phyloP scores from a whole-genome alignment of 78 protist genomes.

The Capsaspora owczarzaki region DNA sequence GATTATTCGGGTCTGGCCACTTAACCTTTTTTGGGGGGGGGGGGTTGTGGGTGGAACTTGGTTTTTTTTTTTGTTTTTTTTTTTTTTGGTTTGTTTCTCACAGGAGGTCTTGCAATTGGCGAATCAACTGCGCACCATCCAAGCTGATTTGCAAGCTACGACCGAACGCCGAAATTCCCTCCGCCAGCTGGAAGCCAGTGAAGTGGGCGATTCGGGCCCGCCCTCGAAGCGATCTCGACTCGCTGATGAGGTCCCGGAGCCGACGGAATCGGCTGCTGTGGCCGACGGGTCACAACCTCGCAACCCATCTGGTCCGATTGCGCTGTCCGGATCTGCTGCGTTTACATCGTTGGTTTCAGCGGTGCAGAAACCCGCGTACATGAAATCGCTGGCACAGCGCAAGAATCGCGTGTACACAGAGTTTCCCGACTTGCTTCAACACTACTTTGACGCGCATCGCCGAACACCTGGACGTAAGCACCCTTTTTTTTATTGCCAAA shows the following conservation, averaged over 20 bases:
- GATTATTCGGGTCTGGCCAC: no score
- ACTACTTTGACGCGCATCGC: background rate
- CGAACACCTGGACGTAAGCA: background rate
- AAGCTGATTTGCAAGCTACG: no score
- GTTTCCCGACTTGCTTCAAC: background rate
- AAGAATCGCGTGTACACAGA: background rate
- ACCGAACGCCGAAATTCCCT: no score
- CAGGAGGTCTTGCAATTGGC: no score
- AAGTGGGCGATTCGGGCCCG: background rate
- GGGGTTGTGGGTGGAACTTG: no score
- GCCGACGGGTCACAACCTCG: background rate
- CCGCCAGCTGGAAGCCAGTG: no score
- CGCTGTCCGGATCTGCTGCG: background rate
- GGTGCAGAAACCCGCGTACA: background rate
- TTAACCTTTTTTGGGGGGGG: no score
- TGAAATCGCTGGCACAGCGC: background rate
- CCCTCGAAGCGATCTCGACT: background rate
- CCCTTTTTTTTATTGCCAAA: background rate
- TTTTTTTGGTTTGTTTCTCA: no score
- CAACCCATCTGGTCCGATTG: background rate
- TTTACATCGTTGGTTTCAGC: background rate
- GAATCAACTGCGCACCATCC: no score
- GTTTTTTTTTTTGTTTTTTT: no score
- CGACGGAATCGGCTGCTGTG: background rate
- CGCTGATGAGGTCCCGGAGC: background rate